Evolutionary conservation across 2,329 filamentous ascomycete species (phyloP).

Genomic region (Neodidymelliopsis sp.): DNA sequence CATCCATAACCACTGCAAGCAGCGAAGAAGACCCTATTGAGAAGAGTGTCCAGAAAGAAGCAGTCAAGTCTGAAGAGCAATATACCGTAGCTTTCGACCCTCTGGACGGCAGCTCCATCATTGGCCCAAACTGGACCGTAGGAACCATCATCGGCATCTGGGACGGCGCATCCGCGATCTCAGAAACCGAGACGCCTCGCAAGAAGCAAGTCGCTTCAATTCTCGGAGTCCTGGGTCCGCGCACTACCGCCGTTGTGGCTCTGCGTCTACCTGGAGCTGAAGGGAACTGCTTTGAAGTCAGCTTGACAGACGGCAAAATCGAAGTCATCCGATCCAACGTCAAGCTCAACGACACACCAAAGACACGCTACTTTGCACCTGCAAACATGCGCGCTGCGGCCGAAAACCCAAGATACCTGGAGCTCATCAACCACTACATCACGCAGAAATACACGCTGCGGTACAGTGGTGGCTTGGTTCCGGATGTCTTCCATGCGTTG

Average conservation of each 20-base stretch:
- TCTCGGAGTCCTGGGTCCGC: constrained; percentile 45
- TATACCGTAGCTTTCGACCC: constrained; percentile 71
- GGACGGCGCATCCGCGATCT: constrained; percentile 37
- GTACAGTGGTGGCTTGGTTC: constrained; percentile 68
- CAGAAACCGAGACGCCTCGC: constrained; percentile 19
- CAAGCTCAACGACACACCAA: constrained; percentile 49
- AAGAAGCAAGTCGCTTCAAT: constrained; percentile 41
- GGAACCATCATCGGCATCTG: constrained; percentile 69
- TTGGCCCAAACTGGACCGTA: constrained; percentile 48
- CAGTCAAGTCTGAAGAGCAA: constrained; percentile 43
- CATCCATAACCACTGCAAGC: constrained; percentile 64
- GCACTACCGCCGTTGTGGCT: constrained; percentile 60
- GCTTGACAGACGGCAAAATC: constrained; percentile 48
- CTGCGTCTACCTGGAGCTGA: constrained; percentile 55
- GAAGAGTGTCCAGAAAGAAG: constrained; percentile 16
- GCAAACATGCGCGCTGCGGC: constrained; percentile 67
- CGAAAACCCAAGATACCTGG: constrained; percentile 59
- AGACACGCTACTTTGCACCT: constrained; percentile 67
- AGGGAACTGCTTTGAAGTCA: constrained; percentile 62
- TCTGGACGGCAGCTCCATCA: constrained; percentile 69
- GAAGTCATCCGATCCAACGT: constrained; percentile 55
- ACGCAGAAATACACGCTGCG: constrained; percentile 64
- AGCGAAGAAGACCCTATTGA: constrained; percentile 44
- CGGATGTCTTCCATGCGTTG: constrained; percentile 66
- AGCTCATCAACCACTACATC: constrained; percentile 60